Evolutionary conservation across 768 basidiomycete genomes (phyloP).

Genomic region (Mrakia gelida): DNA sequence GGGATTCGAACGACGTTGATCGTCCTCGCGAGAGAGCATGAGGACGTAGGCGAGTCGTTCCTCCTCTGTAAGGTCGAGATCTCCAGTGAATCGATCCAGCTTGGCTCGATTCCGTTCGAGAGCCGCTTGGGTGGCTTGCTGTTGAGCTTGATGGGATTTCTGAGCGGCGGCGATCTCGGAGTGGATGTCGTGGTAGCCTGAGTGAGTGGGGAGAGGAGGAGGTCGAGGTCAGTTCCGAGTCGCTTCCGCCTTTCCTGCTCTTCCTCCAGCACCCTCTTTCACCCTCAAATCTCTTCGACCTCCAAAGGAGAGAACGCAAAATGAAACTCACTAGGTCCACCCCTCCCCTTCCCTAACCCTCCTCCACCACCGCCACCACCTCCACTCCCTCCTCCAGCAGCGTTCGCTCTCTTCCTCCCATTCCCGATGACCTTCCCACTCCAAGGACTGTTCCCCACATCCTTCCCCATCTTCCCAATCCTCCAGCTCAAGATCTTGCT

Average conservation of each 20-base stretch:
- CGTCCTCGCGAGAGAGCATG: slow-evolving; percentile 27
- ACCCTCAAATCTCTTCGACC: too few relatives aligned
- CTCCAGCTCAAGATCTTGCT: slow-evolving; percentile 25
- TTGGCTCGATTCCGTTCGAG: slow-evolving; percentile 6
- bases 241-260: neutral
- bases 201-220: neutral
- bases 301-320: neutral
- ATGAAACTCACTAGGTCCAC: slow-evolving; percentile 13
- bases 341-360: slow-evolving; percentile 1
- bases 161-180: slow-evolving; percentile 28
- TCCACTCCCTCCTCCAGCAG: neutral
- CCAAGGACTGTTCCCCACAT: slow-evolving; percentile 23
- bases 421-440: slow-evolving; percentile 29
- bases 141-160: slow-evolving; percentile 3
- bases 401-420: neutral
- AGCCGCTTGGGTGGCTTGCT: neutral
- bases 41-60: slow-evolving; percentile 28
- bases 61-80: slow-evolving; percentile 23
- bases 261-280: too few relatives aligned
- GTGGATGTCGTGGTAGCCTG: slow-evolving; percentile 20
- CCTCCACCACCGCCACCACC: slow-evolving; percentile 3
- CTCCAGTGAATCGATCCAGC: slow-evolving; percentile 12
- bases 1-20: neutral
- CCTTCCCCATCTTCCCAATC: slow-evolving; percentile 18
- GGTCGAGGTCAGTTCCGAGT: neutral